Conservation (phyloP, 2,329 filamentous ascomycete genomes). For the Conoideocrella luteorostrata region DNA sequence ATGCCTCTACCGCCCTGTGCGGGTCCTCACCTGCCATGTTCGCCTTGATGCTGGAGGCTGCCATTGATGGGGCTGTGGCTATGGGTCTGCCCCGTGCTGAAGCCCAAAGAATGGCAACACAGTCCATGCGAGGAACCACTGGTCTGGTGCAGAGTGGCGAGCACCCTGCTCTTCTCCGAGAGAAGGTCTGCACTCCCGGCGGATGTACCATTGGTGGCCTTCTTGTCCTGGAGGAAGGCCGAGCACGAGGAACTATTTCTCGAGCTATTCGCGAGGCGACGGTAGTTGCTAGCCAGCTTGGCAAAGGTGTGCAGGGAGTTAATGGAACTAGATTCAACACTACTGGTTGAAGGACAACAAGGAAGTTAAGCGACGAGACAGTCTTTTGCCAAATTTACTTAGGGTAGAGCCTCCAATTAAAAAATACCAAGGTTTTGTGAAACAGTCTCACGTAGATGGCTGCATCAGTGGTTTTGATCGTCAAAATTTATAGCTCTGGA, state of each 20-base stretch:
- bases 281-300: conserved; percentile 59
- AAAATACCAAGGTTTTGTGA: no score
- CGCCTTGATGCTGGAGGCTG: conserved; percentile 66
- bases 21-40: conserved; percentile 73
- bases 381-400: no score
- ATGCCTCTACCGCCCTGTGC: conserved; percentile 66
- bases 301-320: conserved; percentile 30
- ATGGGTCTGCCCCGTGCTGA: conserved; percentile 70
- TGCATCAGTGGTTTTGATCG: no score
- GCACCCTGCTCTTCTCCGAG: conserved; percentile 67
- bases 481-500: no score
- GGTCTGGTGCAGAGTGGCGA: conserved; percentile 63
- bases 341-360: conserved; percentile 3
- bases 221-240: conserved; percentile 66
- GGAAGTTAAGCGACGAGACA: neutral
- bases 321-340: conserved; percentile 25
- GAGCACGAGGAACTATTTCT: conserved; percentile 59
- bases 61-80: conserved; percentile 70
- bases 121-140: conserved; percentile 70
- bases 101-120: conserved; percentile 70
- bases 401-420: no score
- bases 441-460: no score
- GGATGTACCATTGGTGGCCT: conserved; percentile 73
- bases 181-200: conserved; percentile 72
- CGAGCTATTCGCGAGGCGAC: conserved; percentile 66